A percentile compares a stretch with the other conserved stretches of the same genome.
Evolutionary conservation across 1,284 basidiomycete genomes (phyloP).

Genomic region (Porogramme epimiltina): DNA sequence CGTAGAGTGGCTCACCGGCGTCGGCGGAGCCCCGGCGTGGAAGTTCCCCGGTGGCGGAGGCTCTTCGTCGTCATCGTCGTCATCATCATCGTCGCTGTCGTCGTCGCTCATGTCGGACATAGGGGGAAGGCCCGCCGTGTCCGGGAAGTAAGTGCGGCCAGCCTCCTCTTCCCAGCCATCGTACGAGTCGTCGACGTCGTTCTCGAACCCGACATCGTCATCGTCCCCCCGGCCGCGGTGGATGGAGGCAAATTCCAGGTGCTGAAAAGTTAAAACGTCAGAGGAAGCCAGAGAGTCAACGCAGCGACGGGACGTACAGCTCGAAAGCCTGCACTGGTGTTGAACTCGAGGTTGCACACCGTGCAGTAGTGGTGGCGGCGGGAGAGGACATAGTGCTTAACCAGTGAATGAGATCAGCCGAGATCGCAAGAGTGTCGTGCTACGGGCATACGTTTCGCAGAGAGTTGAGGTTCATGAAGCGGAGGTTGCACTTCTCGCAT

Average conservation of each 20-base stretch:
- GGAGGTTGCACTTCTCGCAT: slow-evolving; percentile 22
- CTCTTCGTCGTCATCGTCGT: slow-evolving; percentile 29
- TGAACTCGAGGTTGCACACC: slow-evolving; percentile 27
- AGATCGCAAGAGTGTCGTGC: too few relatives aligned
- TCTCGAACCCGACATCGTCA: slow-evolving; percentile 22
- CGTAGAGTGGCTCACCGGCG: too few relatives aligned
- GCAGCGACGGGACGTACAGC: slow-evolving; percentile 21
- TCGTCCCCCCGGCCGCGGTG: slow-evolving; percentile 30
- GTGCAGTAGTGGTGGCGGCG: slow-evolving; percentile 30
- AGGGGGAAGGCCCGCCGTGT: slow-evolving; percentile 20
- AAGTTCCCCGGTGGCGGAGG: slow-evolving; percentile 20
- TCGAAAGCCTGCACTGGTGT: slow-evolving; percentile 27
- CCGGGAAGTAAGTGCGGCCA: slow-evolving; percentile 23
- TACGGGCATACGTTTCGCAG: slow-evolving; percentile 20
- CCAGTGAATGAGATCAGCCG: not conserved
- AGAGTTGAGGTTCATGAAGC: slow-evolving; percentile 28
- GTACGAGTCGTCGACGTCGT: slow-evolving; percentile 20
- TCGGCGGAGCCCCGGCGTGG: too few relatives aligned
- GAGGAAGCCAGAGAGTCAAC: too few relatives aligned
- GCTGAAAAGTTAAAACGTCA: slow-evolving; percentile 14
- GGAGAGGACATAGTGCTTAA: slow-evolving; percentile 29
- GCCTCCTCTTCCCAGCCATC: slow-evolving; percentile 33
- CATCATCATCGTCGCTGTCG: slow-evolving; percentile 16
- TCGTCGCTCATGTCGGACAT: slow-evolving; percentile 12
- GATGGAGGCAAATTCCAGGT: slow-evolving; percentile 29